Evolutionary conservation across 139 green algal genomes (phyloP).

Genomic region (Chara braunii): DNA sequence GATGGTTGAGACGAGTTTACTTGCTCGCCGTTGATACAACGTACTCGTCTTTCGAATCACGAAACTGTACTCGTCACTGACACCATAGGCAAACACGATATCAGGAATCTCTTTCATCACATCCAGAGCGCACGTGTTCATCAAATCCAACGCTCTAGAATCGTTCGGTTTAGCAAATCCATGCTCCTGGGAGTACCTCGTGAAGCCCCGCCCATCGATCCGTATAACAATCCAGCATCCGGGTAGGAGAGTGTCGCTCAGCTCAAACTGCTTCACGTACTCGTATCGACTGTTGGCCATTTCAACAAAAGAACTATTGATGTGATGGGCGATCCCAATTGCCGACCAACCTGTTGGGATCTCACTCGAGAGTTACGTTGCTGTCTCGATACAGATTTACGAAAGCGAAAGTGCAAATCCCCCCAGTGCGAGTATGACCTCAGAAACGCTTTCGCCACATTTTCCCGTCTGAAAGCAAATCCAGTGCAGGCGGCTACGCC

Average conservation of each 20-base stretch:
- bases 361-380: no score
- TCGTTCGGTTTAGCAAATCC: constrained; percentile 43
- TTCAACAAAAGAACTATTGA: no score
- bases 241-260: constrained; percentile 34
- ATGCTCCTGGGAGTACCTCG: constrained; percentile 29
- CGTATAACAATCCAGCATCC: constrained; percentile 39
- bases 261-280: constrained; percentile 46
- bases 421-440: no score
- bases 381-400: no score
- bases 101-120: constrained; percentile 29
- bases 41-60: constrained; percentile 24
- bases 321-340: no score
- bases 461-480: no score
- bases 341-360: no score
- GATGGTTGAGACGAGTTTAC: constrained; percentile 78
- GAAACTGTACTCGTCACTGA: constrained; percentile 48
- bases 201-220: constrained; percentile 38
- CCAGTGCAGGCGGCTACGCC: no score
- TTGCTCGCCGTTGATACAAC: constrained; percentile 37
- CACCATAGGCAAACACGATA: constrained; percentile 45
- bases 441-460: no score
- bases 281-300: constrained; percentile 46
- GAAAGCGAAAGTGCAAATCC: no score
- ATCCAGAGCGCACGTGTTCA: constrained; percentile 25
- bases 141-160: constrained; percentile 26